Evolutionary conservation across 345 rosid species (phyloP), one percentile per base, ranked within the genome.

Genomic region (Populus alba): DNA sequence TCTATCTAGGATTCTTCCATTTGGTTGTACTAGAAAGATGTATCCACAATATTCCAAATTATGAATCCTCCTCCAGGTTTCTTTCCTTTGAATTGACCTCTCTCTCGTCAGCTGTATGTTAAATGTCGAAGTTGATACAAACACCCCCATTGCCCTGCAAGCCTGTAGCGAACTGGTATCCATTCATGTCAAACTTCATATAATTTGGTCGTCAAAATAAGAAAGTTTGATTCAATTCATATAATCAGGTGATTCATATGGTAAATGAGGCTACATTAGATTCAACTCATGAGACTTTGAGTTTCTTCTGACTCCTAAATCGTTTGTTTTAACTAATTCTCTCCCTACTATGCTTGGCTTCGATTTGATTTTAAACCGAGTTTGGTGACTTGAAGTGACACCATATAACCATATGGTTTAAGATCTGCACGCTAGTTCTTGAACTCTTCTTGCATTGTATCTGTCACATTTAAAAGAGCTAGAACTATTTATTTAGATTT

Each of bases 1-100:
- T 73, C 35, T 49, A 20, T 70, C 47, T 62, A 33, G 79, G 68
- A 49, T 81, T 75, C 73, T 62, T 41, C 25, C 39, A 16, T 59
- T 23, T 6, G 51, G 76, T 70, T 4, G 70, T 68, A 62, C 27
- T 62, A 49, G 80, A 61, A 41, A 61, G 78, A 67, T 73, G 78
- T 77, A 25, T 70, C 70, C 79, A 74, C 31, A 27, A 37, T 35
- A 57, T 74, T 31, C 57, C 45, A 31, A 33, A 12, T 27, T 73
- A 63, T 61, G 76, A 81, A 55, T 22, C 76, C 83, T 33, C 15
- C 1, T 69, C 65, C 7, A 5, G 17, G 51, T 74, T 67, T 65
- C 68, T 68, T 67, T 77, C 53, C 70, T 25, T 18, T 17, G 16
- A 70, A 69, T 80, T 65, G 74, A 70, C 70, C 47, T 55, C 68